Base-by-base conservation (phyloP, 2,329 filamentous ascomycete species). In the Apiospora aurea region DNA sequence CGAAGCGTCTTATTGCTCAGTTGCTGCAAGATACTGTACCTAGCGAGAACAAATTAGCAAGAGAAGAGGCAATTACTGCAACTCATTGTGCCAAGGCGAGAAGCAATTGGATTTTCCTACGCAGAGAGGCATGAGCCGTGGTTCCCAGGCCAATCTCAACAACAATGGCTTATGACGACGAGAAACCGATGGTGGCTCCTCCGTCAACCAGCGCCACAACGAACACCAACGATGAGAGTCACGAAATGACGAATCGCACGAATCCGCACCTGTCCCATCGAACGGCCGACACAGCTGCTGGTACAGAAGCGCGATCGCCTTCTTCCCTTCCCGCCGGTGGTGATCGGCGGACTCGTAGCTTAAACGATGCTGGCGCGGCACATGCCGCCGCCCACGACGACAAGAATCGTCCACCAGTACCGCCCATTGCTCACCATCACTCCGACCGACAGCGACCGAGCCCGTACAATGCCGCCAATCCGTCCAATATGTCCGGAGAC, bases 401-500 rank as follows among this genome's bases (percentile, higher is more conserved):
- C 18, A 64, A 64, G 21, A 34, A 10, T 13, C 57, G 57, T n/a
- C 57, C 57, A 24, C 34, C 57, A 6, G 57, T 64, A n/a, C 57
- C 57, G 10, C 34, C 57, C 29, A 64, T 64, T 3, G 41, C 57
- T 18, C 57, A 64, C 21, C 57, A 38, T 24, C 8, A 21, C 18
- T 64, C 57, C 18, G 57, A 64, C 1, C 57, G 34, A n/a, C 57
- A 64, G 57, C 57, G 57, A 41, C 57, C 57, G 8, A n/a, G 21
- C 70, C 34, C 24, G 34, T 38, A 70, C 49, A 49, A 72, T 43
- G 67, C 44, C 1, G 67, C 67, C 44, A 49, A 64, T 13, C 57
- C 57, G 16, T 64, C 67, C 26, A 24, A 26, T 6, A 67, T 67
- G 34, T 57, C 71, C 8, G 57, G 57, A 2, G 57, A 34, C 8